Base-by-base conservation (phyloP, 257 asterid genomes). In the Salvia hispanica region DNA sequence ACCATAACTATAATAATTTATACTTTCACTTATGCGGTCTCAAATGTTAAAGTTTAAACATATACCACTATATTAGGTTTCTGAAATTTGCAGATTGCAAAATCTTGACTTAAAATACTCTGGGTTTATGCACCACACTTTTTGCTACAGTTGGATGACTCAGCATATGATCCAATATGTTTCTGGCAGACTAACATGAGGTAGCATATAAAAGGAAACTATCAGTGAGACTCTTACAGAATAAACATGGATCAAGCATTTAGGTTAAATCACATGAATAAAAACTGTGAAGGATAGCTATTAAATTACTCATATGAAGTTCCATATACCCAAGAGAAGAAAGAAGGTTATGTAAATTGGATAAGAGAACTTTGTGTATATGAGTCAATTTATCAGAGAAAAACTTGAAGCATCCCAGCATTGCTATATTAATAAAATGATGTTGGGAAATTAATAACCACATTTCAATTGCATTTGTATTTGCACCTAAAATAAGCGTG, bases 341-440 rank as follows among this genome's bases (percentile, higher is more conserved):
- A 25, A 25, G 31, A 25, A 25, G 31, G 2, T 25, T 21, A 21
- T 21, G 1, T 21, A 21, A 21, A 21, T 21, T 21, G 25, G 25
- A 21, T 2, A 21, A 21, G 31, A 25, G 31, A 25, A 25, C 2
- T 25, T 25, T 25, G 31, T 25, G 31, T 25, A 25, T 25, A 0
- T 25, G 31, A 25, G 31, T 25, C 31, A 25, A 55, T 36, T 48
- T 18, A 46, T n/a, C 34, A 47, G 56, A 64, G 50, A 46, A 67
- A 58, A 57, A 31, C 76, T 39, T 55, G 58, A 71, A 57, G 60
- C 71, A 85, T 91, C 91, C 67, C 76, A 78, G 72, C 85, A 76
- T 71, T 82, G 73, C 74, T 72, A 74, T 69, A 61, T 72, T 18
- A 18, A 18, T 18, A 18, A 18, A 18, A 18, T 18, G 21, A 0